Base-by-base conservation (phyloP, 306 rosid species). In the Gleditsia sinensis region DNA sequence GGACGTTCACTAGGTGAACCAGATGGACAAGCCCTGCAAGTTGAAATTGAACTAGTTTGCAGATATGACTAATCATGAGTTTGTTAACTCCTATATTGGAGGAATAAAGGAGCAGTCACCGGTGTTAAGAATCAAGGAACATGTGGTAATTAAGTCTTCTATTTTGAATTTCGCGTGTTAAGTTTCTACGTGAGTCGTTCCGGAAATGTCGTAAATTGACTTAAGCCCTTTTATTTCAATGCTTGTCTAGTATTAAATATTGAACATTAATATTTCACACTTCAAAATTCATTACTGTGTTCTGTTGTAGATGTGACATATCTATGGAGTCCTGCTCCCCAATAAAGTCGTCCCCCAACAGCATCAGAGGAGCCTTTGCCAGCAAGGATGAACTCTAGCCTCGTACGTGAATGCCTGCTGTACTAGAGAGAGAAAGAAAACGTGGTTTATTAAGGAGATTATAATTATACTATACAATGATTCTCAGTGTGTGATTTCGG, bases 11-110 rank as follows among this genome's bases (percentile, higher is more conserved):
- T 63, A 67, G 65, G 81, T 76, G 59, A 87, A 84, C 80, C 76
- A 76, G 69, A 87, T 81, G 86, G 57, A 63, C 21, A 87, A 40
- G 71, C 88, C 83, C 8, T 87, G 84, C 78, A 84, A 79, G 81
- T 69, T 84, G 71, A 81, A 73, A 40, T 56, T 87, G 50, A 84
- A 84, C 81, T 77, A 79, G 86, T 87, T 81, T 62, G 84, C 88
- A 0, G 86, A 76, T 74, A 75, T 81, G 81, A 84, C 83, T 27
- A 84, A 81, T 59, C 64, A 72, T 13, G 86, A 81, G 77, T 86
- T 86, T 19, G 61, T 57, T 37, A 61, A 23, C 27, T 21, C 72
- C 72, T 79, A 78, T 25, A 86, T 48, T 86, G 91, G 91, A 86
- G 91, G 71, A 78, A 63, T 64, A 80, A 34, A 53, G 86, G 88